These are phyloP conservation scores for Coleophoma crateriformis DNA, from an alignment of 2,329 filamentous ascomycete species.

Conservation along the genomic window DNA sequence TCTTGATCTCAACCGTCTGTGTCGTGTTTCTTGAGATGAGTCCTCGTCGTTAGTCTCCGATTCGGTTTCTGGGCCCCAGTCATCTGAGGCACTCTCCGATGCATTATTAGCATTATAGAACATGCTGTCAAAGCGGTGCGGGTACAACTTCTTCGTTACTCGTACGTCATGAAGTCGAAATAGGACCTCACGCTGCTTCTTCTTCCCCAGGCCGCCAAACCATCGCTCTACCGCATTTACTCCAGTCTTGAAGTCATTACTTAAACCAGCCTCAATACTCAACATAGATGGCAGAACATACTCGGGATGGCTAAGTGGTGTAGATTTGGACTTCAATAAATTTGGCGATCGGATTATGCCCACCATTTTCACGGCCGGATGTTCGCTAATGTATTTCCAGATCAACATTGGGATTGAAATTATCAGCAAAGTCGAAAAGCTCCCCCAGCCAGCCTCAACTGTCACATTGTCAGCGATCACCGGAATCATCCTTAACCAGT, in stretches of 20 bases:
- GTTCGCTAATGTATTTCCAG: slow-evolving; percentile 16
- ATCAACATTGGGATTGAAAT: slow-evolving; percentile 17
- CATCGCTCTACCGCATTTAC: background rate
- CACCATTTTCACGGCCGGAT: slow-evolving; percentile 12
- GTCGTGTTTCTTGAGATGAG: background rate
- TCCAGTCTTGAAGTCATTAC: background rate
- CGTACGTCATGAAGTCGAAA: background rate
- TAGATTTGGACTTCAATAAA: background rate
- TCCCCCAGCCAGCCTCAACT: slow-evolving; percentile 17
- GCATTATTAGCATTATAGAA: background rate
- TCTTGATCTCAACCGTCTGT: background rate
- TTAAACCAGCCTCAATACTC: background rate
- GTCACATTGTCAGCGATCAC: slow-evolving; percentile 14
- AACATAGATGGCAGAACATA: background rate
- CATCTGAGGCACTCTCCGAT: background rate
- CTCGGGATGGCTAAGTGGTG: background rate
- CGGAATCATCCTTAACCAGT: slow-evolving; percentile 15
- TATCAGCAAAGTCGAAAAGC: slow-evolving; percentile 15
- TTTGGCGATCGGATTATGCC: slow-evolving; percentile 4
- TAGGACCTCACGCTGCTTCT: background rate
- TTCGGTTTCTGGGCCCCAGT: background rate
- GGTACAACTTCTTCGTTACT: background rate
- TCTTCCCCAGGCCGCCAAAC: background rate
- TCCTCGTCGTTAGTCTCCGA: background rate
- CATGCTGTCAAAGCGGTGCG: no score